Conservation (phyloP, 192 early-diverging fungal genomes). For the Backusella psychrophila region DNA sequence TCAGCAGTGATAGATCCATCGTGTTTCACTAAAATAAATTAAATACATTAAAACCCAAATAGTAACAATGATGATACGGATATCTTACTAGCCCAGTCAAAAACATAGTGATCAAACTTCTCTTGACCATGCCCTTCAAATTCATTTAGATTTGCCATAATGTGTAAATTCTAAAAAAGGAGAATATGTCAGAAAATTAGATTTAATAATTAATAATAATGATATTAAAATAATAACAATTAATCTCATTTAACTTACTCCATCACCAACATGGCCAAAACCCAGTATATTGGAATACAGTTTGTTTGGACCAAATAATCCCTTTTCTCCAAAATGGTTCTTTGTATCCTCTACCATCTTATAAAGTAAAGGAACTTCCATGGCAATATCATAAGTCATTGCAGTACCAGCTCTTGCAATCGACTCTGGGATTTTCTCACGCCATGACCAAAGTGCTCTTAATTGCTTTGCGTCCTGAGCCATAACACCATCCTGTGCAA, state of each 20-base stretch:
- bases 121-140: slow-evolving; percentile 61
- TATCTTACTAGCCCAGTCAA: slow-evolving; percentile 74
- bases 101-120: slow-evolving; percentile 85
- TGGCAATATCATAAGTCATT: slow-evolving; percentile 95
- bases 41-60: not conserved
- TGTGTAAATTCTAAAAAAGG: slow-evolving; percentile 72
- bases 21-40: slow-evolving; percentile 26
- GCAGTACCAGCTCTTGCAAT: slow-evolving; percentile 79
- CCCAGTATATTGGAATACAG: slow-evolving; percentile 71
- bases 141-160: slow-evolving; percentile 76
- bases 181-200: slow-evolving; percentile 8
- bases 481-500: slow-evolving; percentile 85
- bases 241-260: slow-evolving; percentile 37
- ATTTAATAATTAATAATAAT: not conserved
- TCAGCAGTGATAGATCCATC: slow-evolving; percentile 39
- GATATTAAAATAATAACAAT: not conserved
- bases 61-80: not conserved
- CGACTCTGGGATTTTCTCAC: slow-evolving; percentile 93
- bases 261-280: slow-evolving; percentile 97
- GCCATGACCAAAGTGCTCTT: slow-evolving; percentile 77
- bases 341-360: slow-evolving; percentile 75
- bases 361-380: slow-evolving; percentile 84
- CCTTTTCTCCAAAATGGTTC: slow-evolving; percentile 51
- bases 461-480: slow-evolving; percentile 79
- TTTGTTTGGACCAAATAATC: slow-evolving; percentile 53